These are phyloP conservation scores for Coemansia interrupta DNA, from an alignment of 192 early-diverging fungal species.

Conservation along the genomic window DNA sequence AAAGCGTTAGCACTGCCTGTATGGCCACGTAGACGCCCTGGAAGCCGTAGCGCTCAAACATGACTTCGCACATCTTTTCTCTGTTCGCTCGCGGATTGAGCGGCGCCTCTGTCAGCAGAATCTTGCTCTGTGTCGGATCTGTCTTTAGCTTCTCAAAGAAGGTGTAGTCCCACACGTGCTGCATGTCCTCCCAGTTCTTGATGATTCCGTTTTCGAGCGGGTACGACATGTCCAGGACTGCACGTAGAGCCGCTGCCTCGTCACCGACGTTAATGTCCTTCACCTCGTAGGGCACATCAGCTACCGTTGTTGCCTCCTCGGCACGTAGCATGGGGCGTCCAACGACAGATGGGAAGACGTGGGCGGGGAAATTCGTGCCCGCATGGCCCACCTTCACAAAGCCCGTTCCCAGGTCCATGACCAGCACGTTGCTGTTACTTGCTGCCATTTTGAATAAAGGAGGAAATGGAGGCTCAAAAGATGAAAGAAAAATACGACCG, in stretches of 20 bases:
- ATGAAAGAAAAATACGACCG: not conserved
- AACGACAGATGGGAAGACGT: conserved; percentile 97
- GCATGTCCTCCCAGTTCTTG: conserved; percentile 96
- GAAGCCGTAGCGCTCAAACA: conserved; percentile 98
- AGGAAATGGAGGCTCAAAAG: not conserved
- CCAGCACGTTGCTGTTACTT: conserved; percentile 61
- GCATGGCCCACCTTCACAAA: conserved; percentile 98
- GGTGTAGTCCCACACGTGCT: conserved; percentile 97
- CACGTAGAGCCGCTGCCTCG: conserved; percentile 85
- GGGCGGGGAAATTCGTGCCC: conserved; percentile 91
- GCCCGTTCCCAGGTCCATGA: conserved; percentile 84
- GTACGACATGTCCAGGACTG: conserved; percentile 91
- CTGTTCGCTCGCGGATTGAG: conserved; percentile 92
- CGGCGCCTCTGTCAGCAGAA: conserved; percentile 94
- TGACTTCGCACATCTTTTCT: conserved; percentile 86
- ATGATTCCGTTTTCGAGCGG: conserved; percentile 99
- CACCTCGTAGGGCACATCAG: conserved; percentile 53
- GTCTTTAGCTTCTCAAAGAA: conserved; percentile 89
- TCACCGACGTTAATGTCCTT: conserved; percentile 99
- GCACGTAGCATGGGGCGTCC: conserved; percentile 96
- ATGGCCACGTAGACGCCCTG: conserved; percentile 90
- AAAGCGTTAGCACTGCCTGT: conserved; percentile 95
- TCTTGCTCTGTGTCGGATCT: conserved; percentile 84
- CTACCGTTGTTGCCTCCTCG: conserved; percentile 76
- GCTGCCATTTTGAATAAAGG: conserved; percentile 20